Evolutionary conservation across 2,329 filamentous ascomycete genomes (phyloP).

Genomic region (Iodosphaeria phyllophila): DNA sequence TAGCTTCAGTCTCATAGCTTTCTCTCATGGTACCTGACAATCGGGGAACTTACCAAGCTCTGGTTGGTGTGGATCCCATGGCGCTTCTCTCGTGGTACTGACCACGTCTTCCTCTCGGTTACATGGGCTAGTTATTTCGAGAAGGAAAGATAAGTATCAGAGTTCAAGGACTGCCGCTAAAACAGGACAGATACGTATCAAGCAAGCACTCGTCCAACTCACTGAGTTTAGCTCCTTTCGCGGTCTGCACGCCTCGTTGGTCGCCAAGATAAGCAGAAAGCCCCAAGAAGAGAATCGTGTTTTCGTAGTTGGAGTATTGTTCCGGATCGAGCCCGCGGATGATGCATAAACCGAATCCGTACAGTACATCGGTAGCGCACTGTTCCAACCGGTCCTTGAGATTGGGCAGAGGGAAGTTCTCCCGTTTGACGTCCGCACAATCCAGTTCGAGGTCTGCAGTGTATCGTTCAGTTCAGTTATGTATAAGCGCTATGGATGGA

Average conservation of each 20-base stretch:
- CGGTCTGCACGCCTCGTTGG: constrained; percentile 29
- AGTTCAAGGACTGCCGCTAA: neutral
- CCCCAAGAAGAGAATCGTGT: constrained; percentile 34
- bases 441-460: constrained; percentile 16
- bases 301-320: constrained; percentile 31
- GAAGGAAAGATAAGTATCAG: constrained; percentile 1
- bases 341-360: constrained; percentile 30
- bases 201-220: constrained; percentile 10
- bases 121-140: constrained; percentile 21
- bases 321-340: constrained; percentile 31
- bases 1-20: constrained; percentile 1
- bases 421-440: constrained; percentile 15
- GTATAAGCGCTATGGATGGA: constrained; percentile 6
- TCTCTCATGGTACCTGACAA: neutral
- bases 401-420: constrained; percentile 21
- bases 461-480: constrained; percentile 1
- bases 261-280: constrained; percentile 36
- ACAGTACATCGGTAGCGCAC: constrained; percentile 18
- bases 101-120: constrained; percentile 26
- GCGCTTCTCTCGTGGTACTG: constrained; percentile 20
- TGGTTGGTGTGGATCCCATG: constrained; percentile 30
- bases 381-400: constrained; percentile 16
- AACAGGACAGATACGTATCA: constrained; percentile 1
- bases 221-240: constrained; percentile 28
- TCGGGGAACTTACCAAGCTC: constrained; percentile 18